Evolutionary conservation across 805 yeast species (phyloP), one percentile per base, ranked within the genome.

Genomic region (Pichia heedii): DNA sequence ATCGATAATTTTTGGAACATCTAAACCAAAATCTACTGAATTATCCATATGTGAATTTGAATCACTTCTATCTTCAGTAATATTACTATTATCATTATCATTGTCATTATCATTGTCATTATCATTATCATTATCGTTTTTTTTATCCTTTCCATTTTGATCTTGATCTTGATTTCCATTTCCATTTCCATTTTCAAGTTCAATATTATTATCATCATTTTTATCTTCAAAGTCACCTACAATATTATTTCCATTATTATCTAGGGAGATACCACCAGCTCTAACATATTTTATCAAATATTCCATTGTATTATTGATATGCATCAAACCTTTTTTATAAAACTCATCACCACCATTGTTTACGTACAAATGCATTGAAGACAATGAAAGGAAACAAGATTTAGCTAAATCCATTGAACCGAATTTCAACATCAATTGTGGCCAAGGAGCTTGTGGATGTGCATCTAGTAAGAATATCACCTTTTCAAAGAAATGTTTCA

Each of bases 371-470:
- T 76, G 81, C 32, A 75, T 74, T 38, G 79, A 75, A 11, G 77
- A 71, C 16, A 76, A 54, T 3, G 79, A 74, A 19, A 76, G 67
- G 50, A 76, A 76, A 47, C 81, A 76, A 47, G 77, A 71, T 43
- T 77, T 63, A 1, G 81, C 80, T 37, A 76, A 68, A 49, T 75
- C 77, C 49, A 73, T 68, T 51, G 76, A 78, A 50, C 81, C 76
- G 52, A 76, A 76, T 41, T 70, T 68, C 47, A 76, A 60, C 36
- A 79, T 78, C 44, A 76, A 55, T 45, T 74, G 76, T 0, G 81
- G 81, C 80, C 80, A 74, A 3, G 81, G 81, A 1, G 78, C 65
- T 35, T 72, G 71, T 0, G 81, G 81, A 52, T 76, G 80, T 0
- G 79, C 78, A 58, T 76, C 81, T 29, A 76, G 55, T 34, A 76